A percentile compares a stretch with the other conserved stretches of the same genome.
phyloP scores from a whole-genome alignment of 225 moss, liverwort and hornwort species.

The Polytrichum formosum region DNA sequence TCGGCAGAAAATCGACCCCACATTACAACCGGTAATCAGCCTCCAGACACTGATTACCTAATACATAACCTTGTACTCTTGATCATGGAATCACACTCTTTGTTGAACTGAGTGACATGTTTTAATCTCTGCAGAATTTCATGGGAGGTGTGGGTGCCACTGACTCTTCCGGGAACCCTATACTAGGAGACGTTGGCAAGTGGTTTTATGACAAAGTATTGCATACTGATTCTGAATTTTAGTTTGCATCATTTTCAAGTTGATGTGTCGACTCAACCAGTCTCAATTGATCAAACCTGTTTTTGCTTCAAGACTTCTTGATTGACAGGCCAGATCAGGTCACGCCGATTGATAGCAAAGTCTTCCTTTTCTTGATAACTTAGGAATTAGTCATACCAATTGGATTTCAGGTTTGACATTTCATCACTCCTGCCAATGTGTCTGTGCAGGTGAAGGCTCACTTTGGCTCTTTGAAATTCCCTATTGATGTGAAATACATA shows the following conservation, averaged over 20 bases:
- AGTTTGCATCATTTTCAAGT: not conserved
- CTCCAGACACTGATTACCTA: too few species aligned
- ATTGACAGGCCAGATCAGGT: too few species aligned
- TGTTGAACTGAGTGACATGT: not conserved
- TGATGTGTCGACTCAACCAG: not conserved
- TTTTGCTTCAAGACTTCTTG: too few species aligned
- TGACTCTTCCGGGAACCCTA: constrained; percentile 87
- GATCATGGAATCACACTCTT: not conserved
- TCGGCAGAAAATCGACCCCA: too few species aligned
- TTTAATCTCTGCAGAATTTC: constrained; percentile 39
- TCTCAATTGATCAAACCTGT: not conserved
- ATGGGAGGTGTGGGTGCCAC: constrained; percentile 76
- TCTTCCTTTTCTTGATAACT: too few species aligned
- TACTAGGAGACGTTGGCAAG: constrained; percentile 90
- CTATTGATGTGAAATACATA: constrained; percentile 79
- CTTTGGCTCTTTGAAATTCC: constrained; percentile 52
- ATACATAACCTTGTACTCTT: too few species aligned
- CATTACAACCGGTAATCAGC: too few species aligned
- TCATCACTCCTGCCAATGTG: too few species aligned
- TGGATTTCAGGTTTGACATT: too few species aligned
- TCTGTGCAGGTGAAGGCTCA: constrained; percentile 65
- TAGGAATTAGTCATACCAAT: too few species aligned
- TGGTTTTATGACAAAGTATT: constrained; percentile 76
- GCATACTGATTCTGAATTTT: not conserved
- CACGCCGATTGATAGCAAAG: too few species aligned